phyloP scores from a whole-genome alignment of 192 early-diverging fungal species.

The Martensiomyces pterosporus region DNA sequence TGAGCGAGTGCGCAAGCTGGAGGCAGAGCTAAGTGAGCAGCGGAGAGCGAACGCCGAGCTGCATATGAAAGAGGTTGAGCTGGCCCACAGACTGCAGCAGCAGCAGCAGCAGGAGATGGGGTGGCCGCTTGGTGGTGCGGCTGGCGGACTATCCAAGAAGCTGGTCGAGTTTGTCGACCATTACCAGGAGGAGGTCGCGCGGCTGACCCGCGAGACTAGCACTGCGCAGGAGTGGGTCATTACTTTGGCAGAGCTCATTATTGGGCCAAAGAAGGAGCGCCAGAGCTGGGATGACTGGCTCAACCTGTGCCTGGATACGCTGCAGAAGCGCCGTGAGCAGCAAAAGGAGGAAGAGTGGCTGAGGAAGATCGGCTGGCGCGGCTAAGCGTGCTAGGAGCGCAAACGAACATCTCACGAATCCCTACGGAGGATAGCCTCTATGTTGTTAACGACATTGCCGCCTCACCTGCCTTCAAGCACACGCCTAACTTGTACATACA shows the following conservation, averaged over 20 bases:
- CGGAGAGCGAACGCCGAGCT: slow-evolving; percentile 17
- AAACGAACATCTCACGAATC: no score
- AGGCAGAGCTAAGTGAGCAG: slow-evolving; percentile 20
- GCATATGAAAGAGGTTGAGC: slow-evolving; percentile 23
- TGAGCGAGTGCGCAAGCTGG: slow-evolving; percentile 17
- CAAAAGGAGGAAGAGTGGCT: slow-evolving; percentile 27
- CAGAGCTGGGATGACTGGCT: slow-evolving; percentile 51
- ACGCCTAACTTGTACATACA: no score
- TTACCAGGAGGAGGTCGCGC: slow-evolving; percentile 28
- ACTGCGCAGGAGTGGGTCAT: slow-evolving; percentile 47
- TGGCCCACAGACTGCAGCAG: slow-evolving; percentile 9
- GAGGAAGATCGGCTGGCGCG: slow-evolving; percentile 4
- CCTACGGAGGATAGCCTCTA: no score
- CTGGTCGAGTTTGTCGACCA: slow-evolving; percentile 37
- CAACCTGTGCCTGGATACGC: slow-evolving; percentile 17
- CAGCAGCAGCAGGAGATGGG: slow-evolving; percentile 1
- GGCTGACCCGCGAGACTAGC: slow-evolving; percentile 26
- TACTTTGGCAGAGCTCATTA: slow-evolving; percentile 34
- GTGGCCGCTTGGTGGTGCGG: neutral
- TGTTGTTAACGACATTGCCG: no score
- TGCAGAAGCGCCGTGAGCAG: slow-evolving; percentile 31
- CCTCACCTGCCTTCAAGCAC: no score
- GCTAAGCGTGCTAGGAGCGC: no score
- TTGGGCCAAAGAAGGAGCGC: slow-evolving; percentile 40
- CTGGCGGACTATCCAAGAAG: slow-evolving; percentile 13